Percentiles rank a stretch among this genome's conserved stretches.
Evolutionary conservation across 495 filamentous ascomycete genomes (phyloP).

Genomic region (Daldinia decipiens): DNA sequence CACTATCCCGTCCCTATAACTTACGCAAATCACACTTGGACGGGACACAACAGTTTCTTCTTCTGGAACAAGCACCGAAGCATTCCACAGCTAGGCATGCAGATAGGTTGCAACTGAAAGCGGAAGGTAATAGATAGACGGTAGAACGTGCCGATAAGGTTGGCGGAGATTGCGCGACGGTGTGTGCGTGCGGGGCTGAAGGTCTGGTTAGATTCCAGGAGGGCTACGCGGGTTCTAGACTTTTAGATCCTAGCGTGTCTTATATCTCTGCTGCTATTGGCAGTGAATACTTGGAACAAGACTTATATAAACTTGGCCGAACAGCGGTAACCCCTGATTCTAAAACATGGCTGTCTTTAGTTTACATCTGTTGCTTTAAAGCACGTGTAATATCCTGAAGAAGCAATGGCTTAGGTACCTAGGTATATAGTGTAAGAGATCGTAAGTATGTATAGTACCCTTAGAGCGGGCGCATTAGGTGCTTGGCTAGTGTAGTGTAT

Average conservation of each 20-base stretch:
- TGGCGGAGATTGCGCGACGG: constrained; percentile 35
- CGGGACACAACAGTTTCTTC: constrained; percentile 31
- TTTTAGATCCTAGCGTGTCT: constrained; percentile 15
- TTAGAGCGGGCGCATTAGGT: neutral
- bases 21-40: constrained; percentile 11
- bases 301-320: neutral
- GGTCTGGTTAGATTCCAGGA: neutral
- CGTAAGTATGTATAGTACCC: neutral
- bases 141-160: constrained; percentile 43
- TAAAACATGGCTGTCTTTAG: too few relatives aligned
- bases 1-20: constrained; percentile 7
- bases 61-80: constrained; percentile 39
- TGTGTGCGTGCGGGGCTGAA: constrained; percentile 24
- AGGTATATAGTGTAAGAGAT: neutral
- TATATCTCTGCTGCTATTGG: constrained; percentile 30
- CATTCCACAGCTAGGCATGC: constrained; percentile 3
- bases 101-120: constrained; percentile 20
- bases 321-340: neutral
- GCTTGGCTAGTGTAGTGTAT: too few relatives aligned
- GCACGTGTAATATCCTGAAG: too few relatives aligned
- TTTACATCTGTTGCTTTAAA: too few relatives aligned
- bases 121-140: constrained; percentile 38
- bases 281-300: neutral
- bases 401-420: too few relatives aligned
- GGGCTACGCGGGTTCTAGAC: constrained; percentile 11